Evolutionary conservation across 257 asterid genomes (phyloP).

Genomic region (Fraxinus cuspidata): DNA sequence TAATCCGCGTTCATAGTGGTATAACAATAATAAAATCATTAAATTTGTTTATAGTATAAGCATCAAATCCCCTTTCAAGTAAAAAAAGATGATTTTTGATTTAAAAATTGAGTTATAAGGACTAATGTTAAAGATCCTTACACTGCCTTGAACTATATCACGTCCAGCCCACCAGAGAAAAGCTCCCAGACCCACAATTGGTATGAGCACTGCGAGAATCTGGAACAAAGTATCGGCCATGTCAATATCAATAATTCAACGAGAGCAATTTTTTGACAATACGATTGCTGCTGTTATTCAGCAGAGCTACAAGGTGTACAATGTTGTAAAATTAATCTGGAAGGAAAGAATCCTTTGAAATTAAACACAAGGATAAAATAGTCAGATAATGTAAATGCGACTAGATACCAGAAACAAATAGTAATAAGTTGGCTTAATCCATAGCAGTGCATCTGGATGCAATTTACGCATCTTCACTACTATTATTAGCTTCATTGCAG

Average conservation of each 20-base stretch:
- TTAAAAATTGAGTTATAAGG: neutral
- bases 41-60: slow-evolving; percentile 6
- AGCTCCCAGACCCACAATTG: slow-evolving; percentile 86
- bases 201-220: slow-evolving; percentile 80
- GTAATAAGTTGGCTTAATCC: too few relatives aligned
- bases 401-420: too few relatives aligned
- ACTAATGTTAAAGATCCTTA: slow-evolving; percentile 38
- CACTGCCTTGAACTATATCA: slow-evolving; percentile 83
- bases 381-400: too few relatives aligned
- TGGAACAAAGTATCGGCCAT: slow-evolving; percentile 36
- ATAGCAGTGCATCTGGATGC: too few relatives aligned
- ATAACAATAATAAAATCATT: too few relatives aligned
- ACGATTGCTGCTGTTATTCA: neutral
- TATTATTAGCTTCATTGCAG: too few relatives aligned
- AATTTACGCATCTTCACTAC: too few relatives aligned
- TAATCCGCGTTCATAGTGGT: neutral
- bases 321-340: slow-evolving; percentile 2
- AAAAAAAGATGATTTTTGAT: too few relatives aligned
- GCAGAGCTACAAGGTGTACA: neutral
- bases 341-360: neutral
- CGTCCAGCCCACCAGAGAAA: slow-evolving; percentile 97
- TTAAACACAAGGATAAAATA: neutral
- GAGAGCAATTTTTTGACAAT: neutral
- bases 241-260: slow-evolving; percentile 19
- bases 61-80: neutral